Evolutionary conservation across 2,329 filamentous ascomycete species (phyloP).

Genomic region (Diaporthe velutina): DNA sequence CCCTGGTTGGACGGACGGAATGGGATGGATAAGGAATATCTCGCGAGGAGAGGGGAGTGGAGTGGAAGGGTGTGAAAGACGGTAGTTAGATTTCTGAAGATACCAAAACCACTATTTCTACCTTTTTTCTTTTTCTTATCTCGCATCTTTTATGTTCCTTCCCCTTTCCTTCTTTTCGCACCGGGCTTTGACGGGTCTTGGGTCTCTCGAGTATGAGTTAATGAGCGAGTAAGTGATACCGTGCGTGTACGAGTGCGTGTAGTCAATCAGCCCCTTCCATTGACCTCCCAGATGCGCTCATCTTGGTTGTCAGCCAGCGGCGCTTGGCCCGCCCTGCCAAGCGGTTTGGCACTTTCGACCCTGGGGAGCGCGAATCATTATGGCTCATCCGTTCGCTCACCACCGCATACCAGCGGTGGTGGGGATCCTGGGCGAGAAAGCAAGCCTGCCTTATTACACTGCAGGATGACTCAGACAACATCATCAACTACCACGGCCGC

Average conservation of each 20-base stretch:
- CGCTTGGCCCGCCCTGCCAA: not conserved
- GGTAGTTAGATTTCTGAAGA: slow-evolving; percentile 36
- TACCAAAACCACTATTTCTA: slow-evolving; percentile 35
- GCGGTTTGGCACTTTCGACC: not conserved
- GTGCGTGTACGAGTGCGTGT: not conserved
- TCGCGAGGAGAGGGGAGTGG: not conserved
- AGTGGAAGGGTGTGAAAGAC: slow-evolving; percentile 4
- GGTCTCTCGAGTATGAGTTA: no score
- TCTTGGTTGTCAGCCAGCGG: not conserved
- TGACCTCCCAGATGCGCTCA: no score
- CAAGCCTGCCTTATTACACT: not conserved
- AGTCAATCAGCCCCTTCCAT: not conserved
- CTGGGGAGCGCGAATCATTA: not conserved
- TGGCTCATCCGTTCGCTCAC: not conserved
- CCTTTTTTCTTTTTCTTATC: not conserved
- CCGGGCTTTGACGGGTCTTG: not conserved
- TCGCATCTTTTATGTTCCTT: not conserved
- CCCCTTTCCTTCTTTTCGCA: no score
- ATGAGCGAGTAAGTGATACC: not conserved
- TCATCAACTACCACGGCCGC: not conserved
- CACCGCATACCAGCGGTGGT: not conserved
- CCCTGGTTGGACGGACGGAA: not conserved
- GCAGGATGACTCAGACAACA: not conserved
- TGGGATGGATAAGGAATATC: not conserved
- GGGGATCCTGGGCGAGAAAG: not conserved